Evolutionary conservation across 148 eudicot genomes (phyloP), one percentile per base, ranked within the genome.

Genomic region (Chenopodium album): DNA sequence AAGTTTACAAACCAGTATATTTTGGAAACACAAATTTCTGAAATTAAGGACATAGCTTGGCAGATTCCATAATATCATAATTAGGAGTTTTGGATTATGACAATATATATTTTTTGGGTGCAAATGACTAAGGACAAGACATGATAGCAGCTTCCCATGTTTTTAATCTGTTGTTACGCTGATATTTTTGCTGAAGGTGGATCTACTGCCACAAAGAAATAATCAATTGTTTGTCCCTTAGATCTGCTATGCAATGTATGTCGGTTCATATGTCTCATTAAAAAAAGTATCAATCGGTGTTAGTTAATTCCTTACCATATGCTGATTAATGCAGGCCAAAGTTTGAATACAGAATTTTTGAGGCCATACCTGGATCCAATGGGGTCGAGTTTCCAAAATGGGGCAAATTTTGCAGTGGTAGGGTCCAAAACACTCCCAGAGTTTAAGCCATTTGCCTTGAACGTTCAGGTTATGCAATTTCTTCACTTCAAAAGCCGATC

Each of bases 381-480:
- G 85, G 98, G 90, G 17, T 78, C 93, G 52, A 87, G 76, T 31
- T 95, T 95, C 79, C 81, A 78, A 41, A 93, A 90, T 78, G 99
- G 99, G 56, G 99, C 88, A 7, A 95, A 91, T 85, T 95, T 95
- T 79, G 99, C 97, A 7, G 84, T 95, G 4, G 92, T 85, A 59
- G 99, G 99, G 4, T 92, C 99, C 68, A 69, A 90, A n/a, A 90
- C 98, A 2, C 91, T 92, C 63, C 99, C 99, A 1, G 87, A 85
- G 74, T 86, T 79, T 76, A 76, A 78, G 41, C 98, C 99, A 0
- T 95, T 93, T 80, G 84, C 93, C 12, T 85, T 95, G 82, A 82
- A 89, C 22, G 78, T 95, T 75, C 99, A 95, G 86, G 81, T 93
- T 67, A 80, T 91, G 93, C 94, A 95, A 83, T 95, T 92, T 82